A percentile compares a stretch with the other conserved stretches of the same genome.
These are phyloP conservation scores for Phytopythium montanum DNA, from an alignment of 352 stramenopile species.

Conservation along the genomic window DNA sequence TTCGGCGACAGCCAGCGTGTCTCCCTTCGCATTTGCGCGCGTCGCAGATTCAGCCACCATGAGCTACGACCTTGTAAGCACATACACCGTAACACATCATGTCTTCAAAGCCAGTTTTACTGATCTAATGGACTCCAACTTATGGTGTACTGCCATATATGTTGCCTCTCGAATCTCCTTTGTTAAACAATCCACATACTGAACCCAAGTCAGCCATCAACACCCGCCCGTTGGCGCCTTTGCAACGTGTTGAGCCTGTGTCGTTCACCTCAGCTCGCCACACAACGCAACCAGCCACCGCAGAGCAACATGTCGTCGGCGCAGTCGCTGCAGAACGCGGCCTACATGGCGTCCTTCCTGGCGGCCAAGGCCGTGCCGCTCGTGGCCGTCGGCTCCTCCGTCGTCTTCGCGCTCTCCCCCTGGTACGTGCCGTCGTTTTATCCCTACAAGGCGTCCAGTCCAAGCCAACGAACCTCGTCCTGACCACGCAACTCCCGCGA, in stretches of 20 bases:
- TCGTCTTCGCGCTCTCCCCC: slow-evolving; percentile 69
- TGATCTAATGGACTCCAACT: not conserved
- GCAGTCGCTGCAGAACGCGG: slow-evolving; percentile 55
- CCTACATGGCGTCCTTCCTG: slow-evolving; percentile 74
- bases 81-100: not conserved
- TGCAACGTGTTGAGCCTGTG: not conserved
- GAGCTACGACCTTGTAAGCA: not conserved
- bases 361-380: slow-evolving; percentile 56
- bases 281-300: not conserved
- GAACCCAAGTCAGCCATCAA: not conserved
- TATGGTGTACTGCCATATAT: not conserved
- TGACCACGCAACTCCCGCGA: too few relatives aligned
- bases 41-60: not conserved
- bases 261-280: not conserved
- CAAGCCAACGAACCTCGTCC: too few relatives aligned
- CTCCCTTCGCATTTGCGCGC: not conserved
- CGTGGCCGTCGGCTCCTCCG: slow-evolving; percentile 49
- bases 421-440: slow-evolving; percentile 34
- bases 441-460: too few relatives aligned
- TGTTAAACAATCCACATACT: not conserved
- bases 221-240: not conserved
- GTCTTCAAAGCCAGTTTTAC: not conserved
- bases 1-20: too few relatives aligned
- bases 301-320: slow-evolving; percentile 33
- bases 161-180: too few relatives aligned